phyloP scores from a whole-genome alignment of 2,329 filamentous ascomycete species.

The Beauveria varroae region DNA sequence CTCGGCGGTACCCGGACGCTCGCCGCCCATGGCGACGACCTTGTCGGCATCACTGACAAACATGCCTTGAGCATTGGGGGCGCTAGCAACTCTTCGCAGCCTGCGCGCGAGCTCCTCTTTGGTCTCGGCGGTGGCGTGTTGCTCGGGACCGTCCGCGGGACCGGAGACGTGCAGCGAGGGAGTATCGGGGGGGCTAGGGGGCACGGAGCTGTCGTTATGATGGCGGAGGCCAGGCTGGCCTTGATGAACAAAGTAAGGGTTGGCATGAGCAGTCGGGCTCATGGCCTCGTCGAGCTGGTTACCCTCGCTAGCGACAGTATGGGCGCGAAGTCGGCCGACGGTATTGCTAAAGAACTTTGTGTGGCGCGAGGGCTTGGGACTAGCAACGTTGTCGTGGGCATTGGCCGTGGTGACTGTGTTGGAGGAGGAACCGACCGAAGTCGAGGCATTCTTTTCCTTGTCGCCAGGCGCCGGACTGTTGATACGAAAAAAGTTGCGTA shows the following conservation, averaged over 20 bases:
- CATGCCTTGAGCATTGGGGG: slow-evolving; percentile 90
- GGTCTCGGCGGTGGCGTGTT: slow-evolving; percentile 65
- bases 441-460: slow-evolving; percentile 56
- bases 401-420: slow-evolving; percentile 10
- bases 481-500: slow-evolving; percentile 67
- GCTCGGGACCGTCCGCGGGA: slow-evolving; percentile 54
- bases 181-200: slow-evolving; percentile 86
- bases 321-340: slow-evolving; percentile 79
- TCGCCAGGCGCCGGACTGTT: slow-evolving; percentile 37
- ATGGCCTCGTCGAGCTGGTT: slow-evolving; percentile 81
- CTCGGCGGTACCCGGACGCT: slow-evolving; percentile 77
- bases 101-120: slow-evolving; percentile 95
- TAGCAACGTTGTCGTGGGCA: slow-evolving; percentile 16
- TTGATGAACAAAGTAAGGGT: slow-evolving; percentile 96
- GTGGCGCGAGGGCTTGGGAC: slow-evolving; percentile 63
- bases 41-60: slow-evolving; percentile 48
- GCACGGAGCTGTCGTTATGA: slow-evolving; percentile 88
- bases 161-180: slow-evolving; percentile 69
- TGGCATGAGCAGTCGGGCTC: slow-evolving; percentile 88
- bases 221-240: slow-evolving; percentile 88
- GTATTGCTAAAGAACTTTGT: slow-evolving; percentile 82
- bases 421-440: slow-evolving; percentile 13
- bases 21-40: slow-evolving; percentile 38
- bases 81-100: slow-evolving; percentile 86
- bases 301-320: slow-evolving; percentile 87